Base-by-base conservation (phyloP, 2,329 filamentous ascomycete species). In the Didymella pinodella region DNA sequence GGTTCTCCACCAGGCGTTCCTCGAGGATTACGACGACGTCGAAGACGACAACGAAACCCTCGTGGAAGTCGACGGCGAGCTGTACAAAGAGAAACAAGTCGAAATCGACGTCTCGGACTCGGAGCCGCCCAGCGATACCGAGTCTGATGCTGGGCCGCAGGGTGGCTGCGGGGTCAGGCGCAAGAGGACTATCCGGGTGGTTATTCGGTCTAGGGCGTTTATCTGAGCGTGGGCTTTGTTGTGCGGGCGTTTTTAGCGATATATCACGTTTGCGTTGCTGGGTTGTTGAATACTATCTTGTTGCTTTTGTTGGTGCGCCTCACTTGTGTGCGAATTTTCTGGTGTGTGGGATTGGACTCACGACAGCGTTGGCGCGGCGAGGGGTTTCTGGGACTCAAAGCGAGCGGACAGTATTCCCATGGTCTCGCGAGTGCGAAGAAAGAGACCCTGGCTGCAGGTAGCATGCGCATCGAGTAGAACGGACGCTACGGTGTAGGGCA, bases 121-220 rank as follows among this genome's bases (percentile, higher is more conserved):
- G 26, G 65, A 69, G 47, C 43, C 57, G 20, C 63, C 66, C 29
- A 61, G 57, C 40, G 59, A 65, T 38, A 52, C 29, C 31, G 65
- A 65, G n/a, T 62, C 62, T 40, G 57, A 63, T 29, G 62, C 54
- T 12, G 60, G 56, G 41, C 61, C 52, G 12, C 59, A 54, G 20
- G 62, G 49, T 20, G 62, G 55, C 6, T 62, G 65, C 53, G 70
- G 65, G 16, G 20, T 74, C 4, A 71, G 66, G 58, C 58, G 73
- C 58, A 72, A 66, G 54, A 60, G 68, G 52, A 74, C 71, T 55
- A 68, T 75, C 36, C 61, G 71, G 49, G 66, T 74, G 38, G 59
- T 75, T 49, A 75, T 75, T n/a, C 43, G 72, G 65, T 73, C 69
- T 12, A 67, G 73, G 71, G 73, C 73, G 67, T 75, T 75, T 62